Percentiles rank a stretch among this genome's conserved stretches.
Conservation (phyloP, 352 stramenopile genomes). For the Phytopythium vexans region DNA sequence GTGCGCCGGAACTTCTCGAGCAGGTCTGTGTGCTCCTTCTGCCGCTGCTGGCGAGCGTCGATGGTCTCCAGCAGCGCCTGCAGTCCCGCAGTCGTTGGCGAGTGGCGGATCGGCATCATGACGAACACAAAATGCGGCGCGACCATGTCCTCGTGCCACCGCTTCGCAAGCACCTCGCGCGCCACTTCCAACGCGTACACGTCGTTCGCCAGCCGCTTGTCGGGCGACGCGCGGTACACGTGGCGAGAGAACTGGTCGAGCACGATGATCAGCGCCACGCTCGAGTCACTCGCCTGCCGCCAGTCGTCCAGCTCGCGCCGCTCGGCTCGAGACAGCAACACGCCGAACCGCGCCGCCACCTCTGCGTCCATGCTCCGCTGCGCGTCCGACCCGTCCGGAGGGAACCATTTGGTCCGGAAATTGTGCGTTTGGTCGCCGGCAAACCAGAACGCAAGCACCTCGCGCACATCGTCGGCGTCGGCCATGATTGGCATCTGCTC, state of each 20-base stretch:
- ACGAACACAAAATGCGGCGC: conserved; percentile 72
- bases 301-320: conserved; percentile 44
- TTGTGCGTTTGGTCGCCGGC: conserved; percentile 44
- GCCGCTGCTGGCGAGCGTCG: conserved; percentile 33
- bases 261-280: conserved; percentile 80
- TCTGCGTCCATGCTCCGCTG: conserved; percentile 41
- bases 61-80: conserved; percentile 51
- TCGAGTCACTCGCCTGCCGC: conserved; percentile 28
- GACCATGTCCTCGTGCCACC: conserved; percentile 51
- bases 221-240: conserved; percentile 44
- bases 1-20: conserved; percentile 83
- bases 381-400: conserved; percentile 37
- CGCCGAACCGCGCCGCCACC: conserved; percentile 35
- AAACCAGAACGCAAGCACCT: conserved; percentile 68
- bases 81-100: conserved; percentile 53
- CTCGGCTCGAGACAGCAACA: conserved; percentile 39
- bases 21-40: conserved; percentile 55
- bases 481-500: neutral
- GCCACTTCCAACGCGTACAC: conserved; percentile 39
- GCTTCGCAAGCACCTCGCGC: conserved; percentile 36
- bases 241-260: conserved; percentile 88
- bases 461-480: conserved; percentile 18
- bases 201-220: conserved; percentile 38
- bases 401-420: conserved; percentile 66
- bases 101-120: conserved; percentile 86